Base-by-base conservation (phyloP, 306 rosid species). In the Castanea mollissima region DNA sequence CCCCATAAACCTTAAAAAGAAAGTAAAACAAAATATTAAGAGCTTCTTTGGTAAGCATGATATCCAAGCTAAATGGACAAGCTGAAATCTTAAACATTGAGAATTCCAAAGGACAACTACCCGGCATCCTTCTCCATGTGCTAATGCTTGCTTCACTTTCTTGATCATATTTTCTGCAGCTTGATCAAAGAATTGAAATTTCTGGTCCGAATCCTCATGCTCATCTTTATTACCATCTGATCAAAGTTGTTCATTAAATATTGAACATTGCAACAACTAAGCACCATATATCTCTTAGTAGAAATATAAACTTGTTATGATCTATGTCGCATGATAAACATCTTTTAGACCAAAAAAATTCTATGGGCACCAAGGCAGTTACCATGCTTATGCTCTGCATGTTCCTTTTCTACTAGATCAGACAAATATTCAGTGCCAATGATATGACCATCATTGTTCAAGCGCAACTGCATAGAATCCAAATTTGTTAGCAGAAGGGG, bases 381-480 rank as follows among this genome's bases (percentile, higher is more conserved):
- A 96, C 99, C 97, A 58, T 90, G 94, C 19, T 87, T 83, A 81
- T 96, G 87, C 59, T 57, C 44, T 20, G 31, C 3, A 79, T 95
- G 96, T 78, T 85, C 98, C 87, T 87, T 96, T 82, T 96, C 98
- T 52, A 96, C 99, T 70, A 96, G 99, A 87, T 96, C 99, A 82
- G 97, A 91, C 79, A 96, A 4, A 86, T 91, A 96, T 83, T 93
- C 98, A 31, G 98, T 91, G 88, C 99, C 99, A 5, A 90, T 83
- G 79, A 93, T 96, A 20, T 88, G 89, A 34, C 99, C 99, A 70
- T 88, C 1, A 68, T 90, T 88, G 89, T 90, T 88, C 76, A 96
- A 73, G 79, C 98, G 96, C 86, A 93, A 92, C 98, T 96, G 94
- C 91, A 91, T 85, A 32, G 79, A 77, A 67, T 79, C 75, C 31